Percentiles rank a stretch among this genome's conserved stretches.
These are phyloP conservation scores for Sordariomycetes sp. DNA, from an alignment of 2,329 filamentous ascomycete genomes.

Conservation along the genomic window DNA sequence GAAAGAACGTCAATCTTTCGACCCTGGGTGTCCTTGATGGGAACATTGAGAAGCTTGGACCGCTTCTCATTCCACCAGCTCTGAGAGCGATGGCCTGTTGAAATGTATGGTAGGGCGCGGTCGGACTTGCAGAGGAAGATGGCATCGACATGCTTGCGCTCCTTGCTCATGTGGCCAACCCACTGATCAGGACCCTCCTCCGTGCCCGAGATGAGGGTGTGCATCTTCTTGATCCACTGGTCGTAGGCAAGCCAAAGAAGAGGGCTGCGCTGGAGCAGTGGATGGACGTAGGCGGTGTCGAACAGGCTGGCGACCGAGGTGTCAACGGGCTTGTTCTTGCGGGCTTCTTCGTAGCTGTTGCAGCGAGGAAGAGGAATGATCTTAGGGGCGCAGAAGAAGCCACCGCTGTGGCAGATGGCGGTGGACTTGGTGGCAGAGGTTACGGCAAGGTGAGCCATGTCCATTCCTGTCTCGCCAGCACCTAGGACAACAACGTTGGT, in stretches of 20 bases:
- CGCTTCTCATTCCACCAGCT: slow-evolving; percentile 24
- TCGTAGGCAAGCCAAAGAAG: slow-evolving; percentile 37
- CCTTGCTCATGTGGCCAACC: slow-evolving; percentile 30
- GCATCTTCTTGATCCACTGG: slow-evolving; percentile 30
- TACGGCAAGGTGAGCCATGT: slow-evolving; percentile 30
- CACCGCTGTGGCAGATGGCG: slow-evolving; percentile 30
- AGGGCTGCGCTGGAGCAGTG: slow-evolving; percentile 28
- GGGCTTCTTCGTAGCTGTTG: neutral
- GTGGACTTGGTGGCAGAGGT: slow-evolving; percentile 28
- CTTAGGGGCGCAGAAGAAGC: slow-evolving; percentile 13
- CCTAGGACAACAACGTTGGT: slow-evolving; percentile 32
- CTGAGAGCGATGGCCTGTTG: slow-evolving; percentile 19
- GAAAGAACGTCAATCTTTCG: slow-evolving; percentile 31
- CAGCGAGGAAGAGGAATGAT: slow-evolving; percentile 1
- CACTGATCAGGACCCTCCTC: slow-evolving; percentile 36
- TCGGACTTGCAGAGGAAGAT: slow-evolving; percentile 34
- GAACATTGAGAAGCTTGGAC: slow-evolving; percentile 25
- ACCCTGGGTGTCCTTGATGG: slow-evolving; percentile 25
- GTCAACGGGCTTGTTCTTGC: slow-evolving; percentile 35
- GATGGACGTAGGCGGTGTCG: slow-evolving; percentile 41
- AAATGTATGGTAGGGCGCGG: slow-evolving; percentile 33
- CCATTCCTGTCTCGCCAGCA: slow-evolving; percentile 32
- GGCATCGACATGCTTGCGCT: slow-evolving; percentile 24
- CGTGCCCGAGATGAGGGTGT: slow-evolving; percentile 33
- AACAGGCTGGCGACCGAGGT: slow-evolving; percentile 37